These are phyloP conservation scores for Aspergillus cristatus DNA, from an alignment of 495 filamentous ascomycete species.

Conservation along the genomic window DNA sequence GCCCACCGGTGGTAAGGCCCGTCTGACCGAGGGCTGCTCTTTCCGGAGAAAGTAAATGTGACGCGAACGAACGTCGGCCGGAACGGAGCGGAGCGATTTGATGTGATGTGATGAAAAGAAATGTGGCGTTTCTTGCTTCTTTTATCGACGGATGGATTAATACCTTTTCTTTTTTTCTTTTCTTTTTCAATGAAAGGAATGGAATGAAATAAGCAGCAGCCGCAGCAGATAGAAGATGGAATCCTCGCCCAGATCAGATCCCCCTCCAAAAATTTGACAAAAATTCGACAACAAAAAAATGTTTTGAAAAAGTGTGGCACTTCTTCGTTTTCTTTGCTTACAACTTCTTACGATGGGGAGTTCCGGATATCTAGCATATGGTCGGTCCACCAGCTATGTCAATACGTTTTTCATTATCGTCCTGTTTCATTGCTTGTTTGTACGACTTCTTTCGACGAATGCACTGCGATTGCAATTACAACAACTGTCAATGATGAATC, in stretches of 20 bases:
- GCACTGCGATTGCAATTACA: neutral
- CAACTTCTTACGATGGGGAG: slow-evolving; percentile 45
- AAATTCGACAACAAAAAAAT: too few species aligned
- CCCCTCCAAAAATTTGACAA: too few species aligned
- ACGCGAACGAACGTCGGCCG: slow-evolving; percentile 9
- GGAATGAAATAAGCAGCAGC: slow-evolving; percentile 2
- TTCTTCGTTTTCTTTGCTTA: slow-evolving; percentile 17
- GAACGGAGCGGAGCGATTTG: slow-evolving; percentile 10
- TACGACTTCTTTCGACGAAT: neutral
- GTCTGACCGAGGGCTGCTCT: slow-evolving; percentile 97
- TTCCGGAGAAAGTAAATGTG: slow-evolving; percentile 95
- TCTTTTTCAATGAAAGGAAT: slow-evolving; percentile 22
- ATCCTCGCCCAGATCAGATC: slow-evolving; percentile 31
- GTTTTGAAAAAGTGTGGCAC: slow-evolving; percentile 11
- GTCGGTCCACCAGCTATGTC: slow-evolving; percentile 32
- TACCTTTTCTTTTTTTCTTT: too few species aligned
- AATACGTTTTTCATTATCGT: slow-evolving; percentile 15
- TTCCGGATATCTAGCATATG: slow-evolving; percentile 79
- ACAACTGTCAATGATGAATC: too few species aligned
- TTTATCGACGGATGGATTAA: slow-evolving; percentile 28
- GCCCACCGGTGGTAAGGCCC: slow-evolving; percentile 94
- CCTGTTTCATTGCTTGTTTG: slow-evolving; percentile 13
- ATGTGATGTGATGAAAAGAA: slow-evolving; percentile 29
- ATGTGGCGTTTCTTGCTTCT: slow-evolving; percentile 35
- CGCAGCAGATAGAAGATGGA: slow-evolving; percentile 70